A percentile compares a stretch with the other conserved stretches of the same genome.
phyloP scores from a whole-genome alignment of 148 eudicot genomes.

The Vaccinium macrocarpon region DNA sequence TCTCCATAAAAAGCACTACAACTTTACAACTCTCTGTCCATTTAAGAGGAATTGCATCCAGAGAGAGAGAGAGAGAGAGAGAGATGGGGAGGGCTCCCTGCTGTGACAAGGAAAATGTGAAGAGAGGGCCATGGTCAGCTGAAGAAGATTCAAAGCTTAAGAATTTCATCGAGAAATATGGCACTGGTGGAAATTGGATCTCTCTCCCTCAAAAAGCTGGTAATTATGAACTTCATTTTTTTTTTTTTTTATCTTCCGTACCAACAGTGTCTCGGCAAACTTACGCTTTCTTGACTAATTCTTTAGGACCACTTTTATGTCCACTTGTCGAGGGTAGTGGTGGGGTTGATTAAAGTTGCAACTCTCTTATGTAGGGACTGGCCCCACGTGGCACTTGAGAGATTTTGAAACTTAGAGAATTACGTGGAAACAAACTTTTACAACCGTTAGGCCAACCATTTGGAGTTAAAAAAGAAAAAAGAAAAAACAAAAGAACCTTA shows the following conservation, averaged over 20 bases:
- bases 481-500: too few relatives aligned
- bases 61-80: constrained; percentile 21
- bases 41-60: neutral
- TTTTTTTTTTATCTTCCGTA: neutral
- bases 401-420: too few relatives aligned
- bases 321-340: too few relatives aligned
- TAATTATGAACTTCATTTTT: neutral
- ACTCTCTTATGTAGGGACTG: too few relatives aligned
- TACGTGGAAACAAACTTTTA: too few relatives aligned
- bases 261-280: neutral
- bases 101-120: constrained; percentile 39
- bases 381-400: too few relatives aligned
- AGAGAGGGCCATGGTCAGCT: constrained; percentile 40
- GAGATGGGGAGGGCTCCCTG: constrained; percentile 41
- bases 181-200: constrained; percentile 39
- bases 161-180: constrained; percentile 33
- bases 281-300: neutral
- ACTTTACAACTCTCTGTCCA: constrained; percentile 8
- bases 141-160: constrained; percentile 37
- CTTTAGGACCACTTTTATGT: too few relatives aligned
- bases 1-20: constrained; percentile 21
- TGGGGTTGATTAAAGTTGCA: too few relatives aligned
- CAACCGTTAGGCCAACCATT: too few relatives aligned
- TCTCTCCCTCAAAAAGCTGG: constrained; percentile 41
- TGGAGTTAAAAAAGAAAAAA: too few relatives aligned